Base-by-base conservation (phyloP, 2,329 filamentous ascomycete species). In the Pseudohalonectria lignicola region DNA sequence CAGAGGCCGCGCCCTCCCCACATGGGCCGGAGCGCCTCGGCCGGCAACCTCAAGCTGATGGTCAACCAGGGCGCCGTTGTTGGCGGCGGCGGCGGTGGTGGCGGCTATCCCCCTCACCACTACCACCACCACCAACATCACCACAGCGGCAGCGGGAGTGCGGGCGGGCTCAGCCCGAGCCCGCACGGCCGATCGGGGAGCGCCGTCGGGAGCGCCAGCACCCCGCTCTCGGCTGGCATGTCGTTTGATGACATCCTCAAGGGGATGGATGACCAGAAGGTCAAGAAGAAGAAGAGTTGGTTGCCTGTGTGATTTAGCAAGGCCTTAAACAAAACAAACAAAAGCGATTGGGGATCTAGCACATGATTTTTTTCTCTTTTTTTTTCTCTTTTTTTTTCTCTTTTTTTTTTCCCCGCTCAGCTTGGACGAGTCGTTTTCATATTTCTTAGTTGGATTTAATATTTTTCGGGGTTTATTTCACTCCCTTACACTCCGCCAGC, bases 231-330 rank as follows among this genome's bases (percentile, higher is more conserved):
- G n/a, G 39, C 36, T 1, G 49, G 46, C 2, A 54, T 51, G 44
- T 56, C 57, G 19, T 61, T 61, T 45, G 57, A 61, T 33, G 53
- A 55, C 39, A 61, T 61, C 16, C 46, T 61, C 37, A 53, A 56
- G 46, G 53, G 49, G 39, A 57, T 61, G 48, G 52, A 56, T 36
- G 40, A 43, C 31, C 45, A 47, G 23, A 44, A 50, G 45, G 47
- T 47, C 40, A 50, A 51, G 42, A 53, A 53, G 45, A 57, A 55
- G 48, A 51, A 49, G 37, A 44, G 40, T 9, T 52, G 36, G 36
- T 15, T 37, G 29, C 36, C 36, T 37, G 28, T 26, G 7, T 48
- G 37, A 29, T n/a, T n/a, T n/a, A n/a, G n/a, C n/a, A n/a, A 28
- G 15, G 17, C 19, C 15, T 30, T 11, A 37, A 34, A 13, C 18